These are phyloP conservation scores for Neurospora sp. DNA, from an alignment of 495 filamentous ascomycete genomes.

Conservation along the genomic window DNA sequence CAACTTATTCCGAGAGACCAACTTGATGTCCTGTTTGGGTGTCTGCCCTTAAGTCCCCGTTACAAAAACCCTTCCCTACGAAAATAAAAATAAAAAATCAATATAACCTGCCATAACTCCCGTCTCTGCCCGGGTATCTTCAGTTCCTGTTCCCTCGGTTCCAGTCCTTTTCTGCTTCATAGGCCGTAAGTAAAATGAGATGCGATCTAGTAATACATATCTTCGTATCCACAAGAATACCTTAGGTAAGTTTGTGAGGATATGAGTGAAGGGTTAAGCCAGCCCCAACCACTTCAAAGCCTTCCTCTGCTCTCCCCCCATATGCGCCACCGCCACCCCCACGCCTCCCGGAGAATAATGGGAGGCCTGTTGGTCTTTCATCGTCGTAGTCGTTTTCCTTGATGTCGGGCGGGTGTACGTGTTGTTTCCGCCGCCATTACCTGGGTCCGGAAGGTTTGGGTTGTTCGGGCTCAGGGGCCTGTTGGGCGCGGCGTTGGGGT, in stretches of 20 bases:
- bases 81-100: not conserved
- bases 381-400: not conserved
- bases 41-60: no score
- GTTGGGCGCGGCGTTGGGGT: not conserved
- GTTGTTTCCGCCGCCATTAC: not conserved
- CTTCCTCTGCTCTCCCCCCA: conserved; percentile 3
- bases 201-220: not conserved
- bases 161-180: not conserved
- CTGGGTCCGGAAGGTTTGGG: not conserved
- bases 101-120: not conserved
- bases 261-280: not conserved
- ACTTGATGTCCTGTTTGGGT: not conserved
- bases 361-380: not conserved
- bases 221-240: not conserved
- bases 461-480: not conserved
- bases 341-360: not conserved
- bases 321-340: not conserved
- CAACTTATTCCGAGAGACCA: no score
- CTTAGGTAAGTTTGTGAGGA: no score
- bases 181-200: no score
- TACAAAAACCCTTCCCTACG: no score
- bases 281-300: conserved; percentile 16
- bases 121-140: not conserved
- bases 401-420: not conserved
- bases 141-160: not conserved